phyloP scores from a whole-genome alignment of 148 eudicot genomes.

The Hydrangea macrophylla region DNA sequence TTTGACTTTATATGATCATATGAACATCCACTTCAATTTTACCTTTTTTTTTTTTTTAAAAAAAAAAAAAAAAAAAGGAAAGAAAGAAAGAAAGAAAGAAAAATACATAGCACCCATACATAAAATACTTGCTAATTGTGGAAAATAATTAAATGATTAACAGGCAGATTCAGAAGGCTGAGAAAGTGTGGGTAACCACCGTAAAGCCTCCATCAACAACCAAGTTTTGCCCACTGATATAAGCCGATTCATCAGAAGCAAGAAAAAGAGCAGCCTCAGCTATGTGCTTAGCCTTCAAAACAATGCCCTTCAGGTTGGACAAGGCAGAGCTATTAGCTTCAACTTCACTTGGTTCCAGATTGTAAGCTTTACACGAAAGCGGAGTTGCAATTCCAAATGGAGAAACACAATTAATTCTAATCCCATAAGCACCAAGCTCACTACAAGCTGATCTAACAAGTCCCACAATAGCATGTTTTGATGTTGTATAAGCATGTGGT shows the following conservation, averaged over 20 bases:
- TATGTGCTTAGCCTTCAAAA: constrained; percentile 55
- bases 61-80: too few species aligned
- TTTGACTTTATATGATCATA: constrained; percentile 15
- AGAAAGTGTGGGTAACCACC: constrained; percentile 35
- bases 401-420: constrained; percentile 66
- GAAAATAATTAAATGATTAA: not conserved
- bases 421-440: constrained; percentile 75
- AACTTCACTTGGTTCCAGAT: constrained; percentile 32
- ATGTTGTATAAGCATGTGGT: constrained; percentile 49
- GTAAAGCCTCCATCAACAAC: constrained; percentile 78
- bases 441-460: constrained; percentile 53
- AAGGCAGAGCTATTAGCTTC: constrained; percentile 30
- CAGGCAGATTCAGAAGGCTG: not conserved
- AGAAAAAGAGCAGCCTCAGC: constrained; percentile 80
- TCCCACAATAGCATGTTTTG: constrained; percentile 77
- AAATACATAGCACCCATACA: not conserved
- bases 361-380: constrained; percentile 41
- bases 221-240: constrained; percentile 69
- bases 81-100: too few species aligned
- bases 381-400: constrained; percentile 88
- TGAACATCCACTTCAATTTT: not conserved
- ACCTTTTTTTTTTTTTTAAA: too few species aligned
- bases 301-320: constrained; percentile 58
- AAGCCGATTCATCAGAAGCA: constrained; percentile 80
- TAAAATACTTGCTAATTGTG: not conserved